Base-by-base conservation (phyloP, 768 basidiomycete genomes). In the Cantharellus anzutake region DNA sequence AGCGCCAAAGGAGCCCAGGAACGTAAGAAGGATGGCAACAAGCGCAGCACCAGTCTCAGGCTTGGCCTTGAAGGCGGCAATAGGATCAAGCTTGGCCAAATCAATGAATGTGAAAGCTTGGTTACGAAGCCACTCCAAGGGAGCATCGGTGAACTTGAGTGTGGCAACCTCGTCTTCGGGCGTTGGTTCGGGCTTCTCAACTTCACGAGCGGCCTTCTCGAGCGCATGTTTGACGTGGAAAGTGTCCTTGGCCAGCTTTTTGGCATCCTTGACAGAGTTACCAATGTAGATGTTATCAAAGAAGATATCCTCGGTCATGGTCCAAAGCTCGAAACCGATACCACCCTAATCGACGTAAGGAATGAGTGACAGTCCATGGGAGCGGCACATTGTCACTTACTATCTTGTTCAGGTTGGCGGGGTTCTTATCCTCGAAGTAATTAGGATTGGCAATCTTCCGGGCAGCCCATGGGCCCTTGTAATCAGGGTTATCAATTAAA, bases 281-380 rank as follows among this genome's bases (percentile, higher is more conserved):
- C 92, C 92, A 61, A 99, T 71, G 74, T 91, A 98, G 68, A 99
- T 81, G 75, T 90, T 92, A 73, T 88, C 82, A 70, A 92, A 93
- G 65, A 92, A 77, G 66, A 92, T 92, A 68, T 88, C 84, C 72
- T 87, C 87, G 50, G 93, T 94, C 96, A 98, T 99, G 52, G 94
- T 94, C 96, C 96, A 99, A 66, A 98, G 82, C 73, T 99, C 96
- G 65, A 98, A 93, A 68, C 93, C 93, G 63, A 96, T 80, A 73
- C 91, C 92, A 65, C 89, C 87, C 84, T 86, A 61, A 7, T 7
- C 7, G 7, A 35, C 11, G 7, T 34, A 35, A 7, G 34, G 11
- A 14, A 59, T 29, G 55, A 1, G 2, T 56, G 34, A 56, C 5
- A 59, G 35, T 65, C 59, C 20, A 14, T 41, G 5, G 11, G 5